Base-by-base conservation (phyloP, 176 grass and related monocot species). In the Elymus sibiricus region DNA sequence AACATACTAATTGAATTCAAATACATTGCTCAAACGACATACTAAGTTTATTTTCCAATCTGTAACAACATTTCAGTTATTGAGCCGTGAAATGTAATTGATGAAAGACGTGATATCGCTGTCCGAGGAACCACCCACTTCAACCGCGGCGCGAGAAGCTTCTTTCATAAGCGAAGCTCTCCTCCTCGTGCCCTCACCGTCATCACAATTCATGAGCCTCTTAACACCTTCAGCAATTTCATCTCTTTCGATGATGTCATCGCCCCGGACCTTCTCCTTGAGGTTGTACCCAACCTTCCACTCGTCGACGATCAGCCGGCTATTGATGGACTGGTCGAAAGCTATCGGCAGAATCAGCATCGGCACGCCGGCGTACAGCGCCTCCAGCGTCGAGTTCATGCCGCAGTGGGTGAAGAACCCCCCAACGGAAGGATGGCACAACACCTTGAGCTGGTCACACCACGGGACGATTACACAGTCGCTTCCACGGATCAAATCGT, bases 361-460 rank as follows among this genome's bases (percentile, higher is more conserved):
- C 1, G 86, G 89, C 49, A 94, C 83, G 11, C 89, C 89, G 1
- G 74, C 74, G 61, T 77, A 79, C 31, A 86, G 22, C 29, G 79
- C 78, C 70, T 89, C 86, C 0, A 94, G 32, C 27, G 83, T 89
- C 24, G 92, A 94, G 76, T 94, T 94, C 83, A 71, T 74, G 9
- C 86, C 92, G 8, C 89, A 94, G 43, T 91, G 92, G 0, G 77
- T 93, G 76, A 88, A 49, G 83, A 93, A 93, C 8, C 91, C 88
- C 0, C 88, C 73, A 0, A 91, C 0, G 2, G 83, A 90, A 2
- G 89, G 86, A 39, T 94, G 88, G 56, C 75, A 77, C 17, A 91
- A 3, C 15, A 90, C 74, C 8, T 37, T 80, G 21, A 86, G 31
- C 64, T 91, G 92, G 13, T 91, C 74, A 26, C 89, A 91, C 89